Evolutionary conservation across 2,329 filamentous ascomycete species (phyloP).

Genomic region (Aspergillus alliaceus): DNA sequence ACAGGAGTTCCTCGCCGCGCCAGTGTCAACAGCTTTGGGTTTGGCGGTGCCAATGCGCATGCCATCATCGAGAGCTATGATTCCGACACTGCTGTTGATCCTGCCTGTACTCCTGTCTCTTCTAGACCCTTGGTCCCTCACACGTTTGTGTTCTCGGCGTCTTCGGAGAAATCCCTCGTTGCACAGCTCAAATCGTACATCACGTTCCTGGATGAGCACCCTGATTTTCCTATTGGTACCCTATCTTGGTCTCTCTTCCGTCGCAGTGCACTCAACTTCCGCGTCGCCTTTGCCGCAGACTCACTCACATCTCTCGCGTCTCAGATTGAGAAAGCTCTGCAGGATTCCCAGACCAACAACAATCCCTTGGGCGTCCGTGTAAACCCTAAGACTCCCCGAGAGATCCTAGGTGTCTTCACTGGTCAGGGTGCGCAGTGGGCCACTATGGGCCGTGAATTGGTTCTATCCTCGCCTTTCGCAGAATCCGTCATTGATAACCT

Average conservation of each 20-base stretch:
- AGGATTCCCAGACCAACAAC: too few relatives aligned
- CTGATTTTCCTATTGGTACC: not conserved
- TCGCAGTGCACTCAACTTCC: not conserved
- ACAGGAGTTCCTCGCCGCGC: not conserved
- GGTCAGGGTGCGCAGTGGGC: constrained; percentile 21
- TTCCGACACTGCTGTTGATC: too few relatives aligned
- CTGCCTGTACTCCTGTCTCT: too few relatives aligned
- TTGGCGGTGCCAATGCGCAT: not conserved
- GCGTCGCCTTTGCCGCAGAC: not conserved
- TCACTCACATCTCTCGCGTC: too few relatives aligned
- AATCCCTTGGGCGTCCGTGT: too few relatives aligned
- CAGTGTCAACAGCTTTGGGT: not conserved
- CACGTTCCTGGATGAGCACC: not conserved
- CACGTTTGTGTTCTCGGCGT: too few relatives aligned
- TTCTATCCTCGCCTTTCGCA: not conserved
- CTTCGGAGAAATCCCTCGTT: not conserved
- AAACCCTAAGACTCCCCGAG: too few relatives aligned
- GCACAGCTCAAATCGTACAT: too few relatives aligned
- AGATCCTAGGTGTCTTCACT: constrained; percentile 15
- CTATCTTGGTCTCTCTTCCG: not conserved
- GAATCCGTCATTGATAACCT: not conserved
- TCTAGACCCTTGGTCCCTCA: too few relatives aligned
- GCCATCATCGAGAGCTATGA: not conserved
- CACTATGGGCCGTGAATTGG: constrained; percentile 14
- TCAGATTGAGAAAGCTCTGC: too few relatives aligned